These are phyloP conservation scores for Scytalidium sp. DNA, from an alignment of 2,329 filamentous ascomycete genomes.

Conservation along the genomic window DNA sequence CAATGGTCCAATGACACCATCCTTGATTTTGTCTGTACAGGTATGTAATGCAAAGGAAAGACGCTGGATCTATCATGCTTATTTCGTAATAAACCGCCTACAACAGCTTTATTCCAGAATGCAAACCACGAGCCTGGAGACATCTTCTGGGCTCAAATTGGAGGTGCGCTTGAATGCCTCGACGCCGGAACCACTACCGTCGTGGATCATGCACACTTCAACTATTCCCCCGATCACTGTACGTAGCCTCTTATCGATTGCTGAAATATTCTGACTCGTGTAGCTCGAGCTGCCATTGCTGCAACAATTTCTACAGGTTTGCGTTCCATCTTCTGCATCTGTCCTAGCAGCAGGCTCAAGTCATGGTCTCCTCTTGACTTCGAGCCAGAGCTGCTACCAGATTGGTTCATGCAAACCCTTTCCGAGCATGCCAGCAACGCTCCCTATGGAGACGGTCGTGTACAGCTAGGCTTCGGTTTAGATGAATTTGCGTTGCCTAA, in stretches of 20 bases:
- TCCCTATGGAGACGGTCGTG: slow-evolving; percentile 27
- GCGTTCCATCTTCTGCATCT: slow-evolving; percentile 42
- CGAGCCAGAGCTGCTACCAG: slow-evolving; percentile 24
- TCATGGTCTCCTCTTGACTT: slow-evolving; percentile 27
- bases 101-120: no score
- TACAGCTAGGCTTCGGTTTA: slow-evolving; percentile 40
- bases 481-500: slow-evolving; percentile 38
- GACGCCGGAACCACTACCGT: slow-evolving; percentile 40
- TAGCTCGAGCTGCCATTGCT: slow-evolving; percentile 32
- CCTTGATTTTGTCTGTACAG: no score
- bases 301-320: slow-evolving; percentile 42
- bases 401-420: slow-evolving; percentile 35
- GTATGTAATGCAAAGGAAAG: no score
- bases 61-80: no score
- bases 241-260: slow-evolving; percentile 11
- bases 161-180: slow-evolving; percentile 36
- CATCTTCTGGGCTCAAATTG: slow-evolving; percentile 43
- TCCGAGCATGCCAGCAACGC: slow-evolving; percentile 29
- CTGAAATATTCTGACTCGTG: slow-evolving; percentile 1
- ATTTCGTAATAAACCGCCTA: no score
- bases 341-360: slow-evolving; percentile 28
- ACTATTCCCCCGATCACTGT: slow-evolving; percentile 28
- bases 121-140: slow-evolving; percentile 35
- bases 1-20: no score
- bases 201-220: slow-evolving; percentile 36